phyloP scores from a whole-genome alignment of 371 early-diverging fungal species.

The Massospora cicadina region DNA sequence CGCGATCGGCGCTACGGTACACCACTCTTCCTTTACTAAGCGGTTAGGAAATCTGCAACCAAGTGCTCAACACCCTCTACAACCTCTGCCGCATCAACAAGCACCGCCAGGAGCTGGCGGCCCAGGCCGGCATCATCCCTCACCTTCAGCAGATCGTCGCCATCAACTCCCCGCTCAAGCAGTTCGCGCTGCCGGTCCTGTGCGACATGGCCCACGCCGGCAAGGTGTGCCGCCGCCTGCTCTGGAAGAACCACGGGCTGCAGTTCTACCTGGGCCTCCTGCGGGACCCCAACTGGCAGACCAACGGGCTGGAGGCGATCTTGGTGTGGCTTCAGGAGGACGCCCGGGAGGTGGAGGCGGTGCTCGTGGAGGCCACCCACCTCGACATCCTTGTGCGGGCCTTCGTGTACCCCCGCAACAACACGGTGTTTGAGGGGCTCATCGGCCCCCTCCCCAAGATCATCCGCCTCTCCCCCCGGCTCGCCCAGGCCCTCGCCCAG shows the following conservation, averaged over 20 bases:
- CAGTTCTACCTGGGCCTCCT: conserved; percentile 27
- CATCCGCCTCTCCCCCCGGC: conserved; percentile 18
- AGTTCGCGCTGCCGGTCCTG: conserved; percentile 36
- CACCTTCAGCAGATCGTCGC: conserved; percentile 25
- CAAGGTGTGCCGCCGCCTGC: conserved; percentile 20
- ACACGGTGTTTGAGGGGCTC: conserved; percentile 24
- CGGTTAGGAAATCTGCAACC: conserved; percentile 26
- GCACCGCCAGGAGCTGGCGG: conserved; percentile 29
- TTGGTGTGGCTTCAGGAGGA: conserved; percentile 32
- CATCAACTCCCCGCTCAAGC: conserved; percentile 26
- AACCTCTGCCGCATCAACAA: conserved; percentile 37
- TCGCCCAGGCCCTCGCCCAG: conserved; percentile 19
- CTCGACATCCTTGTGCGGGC: conserved; percentile 21
- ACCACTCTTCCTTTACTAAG: background rate
- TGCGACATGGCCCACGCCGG: conserved; percentile 37
- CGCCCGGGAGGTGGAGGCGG: conserved; percentile 20
- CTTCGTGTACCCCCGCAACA: conserved; percentile 22
- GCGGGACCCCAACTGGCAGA: conserved; percentile 34
- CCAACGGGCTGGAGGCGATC: conserved; percentile 35
- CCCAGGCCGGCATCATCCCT: conserved; percentile 29
- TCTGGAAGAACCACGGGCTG: conserved; percentile 26
- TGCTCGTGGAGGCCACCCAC: conserved; percentile 18
- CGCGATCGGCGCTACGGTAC: background rate
- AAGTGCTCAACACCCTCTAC: conserved; percentile 32
- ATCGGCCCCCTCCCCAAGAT: conserved; percentile 26